Evolutionary conservation across 2,329 filamentous ascomycete genomes (phyloP).

Genomic region (Cladophialophora carrionii): DNA sequence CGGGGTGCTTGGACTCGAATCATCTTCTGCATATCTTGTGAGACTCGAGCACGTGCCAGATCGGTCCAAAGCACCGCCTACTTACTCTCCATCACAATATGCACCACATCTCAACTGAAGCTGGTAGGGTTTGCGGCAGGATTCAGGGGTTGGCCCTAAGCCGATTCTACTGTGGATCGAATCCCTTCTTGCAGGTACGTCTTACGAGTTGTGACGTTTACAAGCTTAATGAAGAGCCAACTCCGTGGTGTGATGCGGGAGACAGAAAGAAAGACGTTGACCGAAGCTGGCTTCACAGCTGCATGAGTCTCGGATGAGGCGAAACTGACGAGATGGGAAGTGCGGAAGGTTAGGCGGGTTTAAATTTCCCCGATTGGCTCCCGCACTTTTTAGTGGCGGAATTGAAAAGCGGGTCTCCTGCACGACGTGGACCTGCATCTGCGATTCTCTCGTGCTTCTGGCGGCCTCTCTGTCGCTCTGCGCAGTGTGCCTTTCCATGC

Average conservation of each 20-base stretch:
- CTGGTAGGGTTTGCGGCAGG: no score
- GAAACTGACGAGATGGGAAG: not conserved
- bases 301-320: not conserved
- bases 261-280: not conserved
- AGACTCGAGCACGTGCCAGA: not conserved
- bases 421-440: not conserved
- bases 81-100: conserved; percentile 12
- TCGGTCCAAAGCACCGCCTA: not conserved
- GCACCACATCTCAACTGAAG: conserved; percentile 2
- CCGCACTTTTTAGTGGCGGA: conserved; percentile 13
- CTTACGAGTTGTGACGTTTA: no score
- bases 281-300: not conserved
- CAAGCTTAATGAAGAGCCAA: not conserved
- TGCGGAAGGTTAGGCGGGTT: conserved; percentile 6
- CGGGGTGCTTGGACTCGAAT: conserved; percentile 12
- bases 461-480: not conserved
- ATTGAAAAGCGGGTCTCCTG: not conserved
- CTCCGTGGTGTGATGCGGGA: not conserved
- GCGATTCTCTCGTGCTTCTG: not conserved
- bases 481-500: not conserved
- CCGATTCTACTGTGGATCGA: not conserved
- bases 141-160: not conserved
- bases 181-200: not conserved
- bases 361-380: conserved; percentile 2
- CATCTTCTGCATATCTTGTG: conserved; percentile 11